Percentiles rank a stretch among this genome's conserved stretches.
Evolutionary conservation across 2,329 filamentous ascomycete genomes (phyloP).

Genomic region (Dryadomyces sulphureus): DNA sequence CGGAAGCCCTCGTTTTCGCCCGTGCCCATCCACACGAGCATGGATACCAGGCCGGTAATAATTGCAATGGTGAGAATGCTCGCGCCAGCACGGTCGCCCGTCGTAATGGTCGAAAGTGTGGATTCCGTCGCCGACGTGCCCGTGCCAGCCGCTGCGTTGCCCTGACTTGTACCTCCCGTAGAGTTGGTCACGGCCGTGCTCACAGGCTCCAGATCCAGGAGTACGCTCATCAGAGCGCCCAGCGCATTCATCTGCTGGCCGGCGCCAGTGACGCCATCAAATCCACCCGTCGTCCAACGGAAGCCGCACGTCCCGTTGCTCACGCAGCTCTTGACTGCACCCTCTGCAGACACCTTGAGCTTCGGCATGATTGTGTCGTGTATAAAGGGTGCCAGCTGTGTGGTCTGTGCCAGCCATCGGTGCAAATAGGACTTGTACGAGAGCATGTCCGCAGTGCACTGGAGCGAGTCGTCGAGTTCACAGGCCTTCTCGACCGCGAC

Average conservation of each 20-base stretch:
- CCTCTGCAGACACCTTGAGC: slow-evolving; percentile 40
- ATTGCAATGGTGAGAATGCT: slow-evolving; percentile 23
- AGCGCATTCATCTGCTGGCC: slow-evolving; percentile 39
- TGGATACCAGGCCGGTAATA: slow-evolving; percentile 18
- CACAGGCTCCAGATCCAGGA: slow-evolving; percentile 18
- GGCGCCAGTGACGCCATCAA: slow-evolving; percentile 28
- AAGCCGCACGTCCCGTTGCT: slow-evolving; percentile 49
- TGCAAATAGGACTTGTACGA: slow-evolving; percentile 58
- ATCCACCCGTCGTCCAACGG: slow-evolving; percentile 36
- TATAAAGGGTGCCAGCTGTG: slow-evolving; percentile 47
- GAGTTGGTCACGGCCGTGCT: slow-evolving; percentile 19
- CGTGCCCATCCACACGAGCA: slow-evolving; percentile 22
- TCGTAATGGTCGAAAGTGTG: slow-evolving; percentile 12
- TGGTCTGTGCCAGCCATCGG: slow-evolving; percentile 46
- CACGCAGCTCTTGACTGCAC: slow-evolving; percentile 45
- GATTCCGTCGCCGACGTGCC: not conserved
- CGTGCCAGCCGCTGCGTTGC: slow-evolving; percentile 18
- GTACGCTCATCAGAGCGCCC: slow-evolving; percentile 29
- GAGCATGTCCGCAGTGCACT: slow-evolving; percentile 57
- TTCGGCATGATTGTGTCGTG: slow-evolving; percentile 38
- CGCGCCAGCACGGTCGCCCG: slow-evolving; percentile 24
- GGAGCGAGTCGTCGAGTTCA: slow-evolving; percentile 26
- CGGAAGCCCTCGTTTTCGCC: slow-evolving; percentile 10
- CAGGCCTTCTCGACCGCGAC: slow-evolving; percentile 54
- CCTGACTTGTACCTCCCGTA: slow-evolving; percentile 27